phyloP scores from a whole-genome alignment of 495 filamentous ascomycete species.

The Xylaria scruposa region DNA sequence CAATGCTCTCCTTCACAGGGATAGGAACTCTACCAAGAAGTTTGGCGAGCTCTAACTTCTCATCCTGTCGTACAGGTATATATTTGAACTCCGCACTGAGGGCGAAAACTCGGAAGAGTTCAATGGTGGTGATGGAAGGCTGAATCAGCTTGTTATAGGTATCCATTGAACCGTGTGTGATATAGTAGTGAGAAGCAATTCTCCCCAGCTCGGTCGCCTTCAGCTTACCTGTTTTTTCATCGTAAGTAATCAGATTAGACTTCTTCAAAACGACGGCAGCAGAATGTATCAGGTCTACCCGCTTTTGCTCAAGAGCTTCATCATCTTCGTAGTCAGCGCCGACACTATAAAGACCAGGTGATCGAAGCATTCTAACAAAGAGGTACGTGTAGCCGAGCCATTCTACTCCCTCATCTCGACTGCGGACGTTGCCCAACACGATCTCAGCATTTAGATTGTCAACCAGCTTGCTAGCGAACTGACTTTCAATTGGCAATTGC shows the following conservation, averaged over 20 bases:
- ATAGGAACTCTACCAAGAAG: constrained; percentile 88
- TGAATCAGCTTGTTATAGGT: constrained; percentile 96
- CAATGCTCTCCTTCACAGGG: constrained; percentile 96
- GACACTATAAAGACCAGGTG: constrained; percentile 93
- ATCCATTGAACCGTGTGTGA: constrained; percentile 93
- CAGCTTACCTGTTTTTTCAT: constrained; percentile 88
- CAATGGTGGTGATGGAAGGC: constrained; percentile 86
- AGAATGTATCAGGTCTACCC: constrained; percentile 95
- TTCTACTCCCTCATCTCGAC: constrained; percentile 91
- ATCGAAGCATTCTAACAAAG: constrained; percentile 96
- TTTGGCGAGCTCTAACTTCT: constrained; percentile 95
- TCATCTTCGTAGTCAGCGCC: constrained; percentile 95
- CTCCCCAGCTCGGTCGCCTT: constrained; percentile 93
- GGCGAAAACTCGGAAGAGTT: constrained; percentile 97
- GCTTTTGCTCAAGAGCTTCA: constrained; percentile 89
- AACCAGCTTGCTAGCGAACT: constrained; percentile 89
- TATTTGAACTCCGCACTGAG: constrained; percentile 99
- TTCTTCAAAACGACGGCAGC: constrained; percentile 88
- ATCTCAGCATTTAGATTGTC: constrained; percentile 98
- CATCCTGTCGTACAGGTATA: constrained; percentile 95
- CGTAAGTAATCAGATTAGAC: constrained; percentile 89
- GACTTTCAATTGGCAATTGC: constrained; percentile 96
- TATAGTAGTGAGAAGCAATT: constrained; percentile 98
- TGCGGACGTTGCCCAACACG: constrained; percentile 93
- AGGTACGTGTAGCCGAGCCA: constrained; percentile 99